phyloP scores from a whole-genome alignment of 345 rosid species.

The Corchorus capsularis region DNA sequence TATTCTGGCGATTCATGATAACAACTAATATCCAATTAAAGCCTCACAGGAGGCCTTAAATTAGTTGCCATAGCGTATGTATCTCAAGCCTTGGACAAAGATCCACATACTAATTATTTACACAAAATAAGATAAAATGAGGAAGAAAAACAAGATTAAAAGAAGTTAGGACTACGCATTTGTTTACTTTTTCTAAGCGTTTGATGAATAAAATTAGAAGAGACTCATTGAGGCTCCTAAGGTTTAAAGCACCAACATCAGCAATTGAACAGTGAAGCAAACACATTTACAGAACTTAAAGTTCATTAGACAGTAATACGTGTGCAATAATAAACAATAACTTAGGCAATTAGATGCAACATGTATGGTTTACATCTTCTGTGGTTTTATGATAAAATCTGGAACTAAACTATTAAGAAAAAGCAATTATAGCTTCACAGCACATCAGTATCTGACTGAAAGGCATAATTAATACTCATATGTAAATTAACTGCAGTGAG shows the following conservation, averaged over 20 bases:
- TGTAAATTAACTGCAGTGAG: background rate
- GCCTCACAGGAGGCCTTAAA: background rate
- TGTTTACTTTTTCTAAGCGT: background rate
- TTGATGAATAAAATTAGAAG: background rate
- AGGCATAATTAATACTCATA: background rate
- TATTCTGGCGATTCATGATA: background rate
- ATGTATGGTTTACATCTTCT: background rate
- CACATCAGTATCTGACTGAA: background rate
- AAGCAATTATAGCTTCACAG: background rate
- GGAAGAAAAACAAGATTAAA: too few species aligned
- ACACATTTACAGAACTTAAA: background rate
- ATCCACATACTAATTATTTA: background rate
- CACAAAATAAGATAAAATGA: too few species aligned
- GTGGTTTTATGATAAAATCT: background rate
- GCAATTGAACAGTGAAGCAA: background rate
- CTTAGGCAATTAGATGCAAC: background rate
- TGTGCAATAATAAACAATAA: background rate
- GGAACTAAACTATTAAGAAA: constrained; percentile 2
- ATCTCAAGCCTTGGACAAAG: background rate
- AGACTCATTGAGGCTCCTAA: background rate
- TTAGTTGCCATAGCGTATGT: background rate
- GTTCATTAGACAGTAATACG: background rate
- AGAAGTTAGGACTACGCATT: background rate
- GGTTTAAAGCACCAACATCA: background rate
- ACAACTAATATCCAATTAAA: background rate